Percentiles rank a stretch among this genome's conserved stretches.
Conservation (phyloP, 352 stramenopile genomes). For the Peronospora farinosa region DNA sequence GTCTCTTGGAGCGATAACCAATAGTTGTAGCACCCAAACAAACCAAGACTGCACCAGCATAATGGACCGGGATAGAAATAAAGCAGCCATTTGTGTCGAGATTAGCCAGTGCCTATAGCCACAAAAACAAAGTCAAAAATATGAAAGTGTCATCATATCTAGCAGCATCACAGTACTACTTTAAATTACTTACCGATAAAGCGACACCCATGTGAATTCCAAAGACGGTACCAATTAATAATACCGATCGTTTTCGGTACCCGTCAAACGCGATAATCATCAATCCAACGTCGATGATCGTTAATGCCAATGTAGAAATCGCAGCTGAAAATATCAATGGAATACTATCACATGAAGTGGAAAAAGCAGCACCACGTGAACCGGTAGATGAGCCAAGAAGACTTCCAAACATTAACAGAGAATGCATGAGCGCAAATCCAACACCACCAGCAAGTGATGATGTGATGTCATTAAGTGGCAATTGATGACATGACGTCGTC, state of each 20-base stretch:
- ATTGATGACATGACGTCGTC: constrained; percentile 64
- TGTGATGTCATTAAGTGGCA: constrained; percentile 82
- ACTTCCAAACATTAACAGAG: constrained; percentile 81
- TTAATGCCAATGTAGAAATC: constrained; percentile 68
- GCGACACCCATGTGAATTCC: constrained; percentile 70
- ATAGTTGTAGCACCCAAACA: constrained; percentile 35
- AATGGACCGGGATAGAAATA: constrained; percentile 72
- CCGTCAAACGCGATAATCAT: constrained; percentile 81
- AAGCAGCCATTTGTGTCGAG: constrained; percentile 71
- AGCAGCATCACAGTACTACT: not conserved
- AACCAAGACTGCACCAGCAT: constrained; percentile 49
- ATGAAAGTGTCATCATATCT: not conserved
- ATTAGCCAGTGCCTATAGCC: constrained; percentile 54
- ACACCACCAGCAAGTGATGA: constrained; percentile 73
- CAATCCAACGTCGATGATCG: constrained; percentile 66
- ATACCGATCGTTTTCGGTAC: constrained; percentile 55
- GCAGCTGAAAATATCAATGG: constrained; percentile 65
- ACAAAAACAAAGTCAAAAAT: constrained; percentile 5
- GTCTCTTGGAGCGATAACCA: constrained; percentile 41
- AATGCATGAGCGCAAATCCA: constrained; percentile 78
- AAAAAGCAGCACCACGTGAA: constrained; percentile 66
- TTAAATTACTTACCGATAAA: constrained; percentile 44
- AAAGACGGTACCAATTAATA: constrained; percentile 46
- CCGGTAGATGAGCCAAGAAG: constrained; percentile 63
- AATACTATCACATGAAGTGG: constrained; percentile 57